phyloP scores from a whole-genome alignment of 176 grass and related monocot species.

The Aegilops sharonensis region DNA sequence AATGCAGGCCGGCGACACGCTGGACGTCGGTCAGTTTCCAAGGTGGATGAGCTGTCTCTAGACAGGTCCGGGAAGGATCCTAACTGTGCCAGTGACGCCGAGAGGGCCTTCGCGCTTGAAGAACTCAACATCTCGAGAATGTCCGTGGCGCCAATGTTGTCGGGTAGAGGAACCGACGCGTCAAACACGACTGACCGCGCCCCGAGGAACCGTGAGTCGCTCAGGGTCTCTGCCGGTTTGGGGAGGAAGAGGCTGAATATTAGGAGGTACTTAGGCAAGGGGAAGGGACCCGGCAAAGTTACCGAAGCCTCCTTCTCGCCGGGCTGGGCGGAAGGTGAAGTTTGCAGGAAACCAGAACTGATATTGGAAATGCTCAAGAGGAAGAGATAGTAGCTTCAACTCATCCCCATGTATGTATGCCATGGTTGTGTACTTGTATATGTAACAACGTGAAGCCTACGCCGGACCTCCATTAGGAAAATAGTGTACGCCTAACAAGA shows the following conservation, averaged over 20 bases:
- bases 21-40: not conserved
- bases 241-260: conserved; percentile 54
- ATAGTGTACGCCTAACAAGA: not conserved
- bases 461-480: not conserved
- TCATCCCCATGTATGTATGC: not conserved
- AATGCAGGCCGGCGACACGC: not conserved
- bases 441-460: not conserved
- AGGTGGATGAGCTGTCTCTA: conserved; percentile 18
- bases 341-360: conserved; percentile 45
- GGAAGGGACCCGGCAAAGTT: conserved; percentile 1
- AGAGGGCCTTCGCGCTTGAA: not conserved
- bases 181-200: not conserved
- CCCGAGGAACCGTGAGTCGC: not conserved
- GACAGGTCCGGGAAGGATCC: not conserved
- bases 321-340: not conserved
- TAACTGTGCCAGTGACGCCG: not conserved
- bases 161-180: not conserved
- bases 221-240: conserved; percentile 35
- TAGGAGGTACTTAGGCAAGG: conserved; percentile 34
- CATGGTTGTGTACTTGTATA: not conserved
- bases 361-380: conserved; percentile 67
- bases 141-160: not conserved
- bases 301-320: not conserved
- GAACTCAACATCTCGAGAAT: conserved; percentile 4
- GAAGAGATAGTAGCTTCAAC: conserved; percentile 32